phyloP scores from a whole-genome alignment of 345 rosid species.

The Salix viminalis region DNA sequence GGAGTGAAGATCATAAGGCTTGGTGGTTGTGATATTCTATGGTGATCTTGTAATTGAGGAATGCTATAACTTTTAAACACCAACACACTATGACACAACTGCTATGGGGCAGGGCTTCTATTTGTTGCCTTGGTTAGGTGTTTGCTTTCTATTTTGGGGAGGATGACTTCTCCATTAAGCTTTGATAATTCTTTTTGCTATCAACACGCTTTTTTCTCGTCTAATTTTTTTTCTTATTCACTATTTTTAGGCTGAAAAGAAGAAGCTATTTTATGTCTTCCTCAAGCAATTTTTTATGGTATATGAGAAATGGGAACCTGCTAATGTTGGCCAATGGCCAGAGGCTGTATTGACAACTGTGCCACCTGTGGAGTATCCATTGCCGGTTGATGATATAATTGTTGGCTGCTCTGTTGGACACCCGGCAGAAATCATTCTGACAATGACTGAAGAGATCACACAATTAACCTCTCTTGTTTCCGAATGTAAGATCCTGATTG shows the following conservation, averaged over 20 bases:
- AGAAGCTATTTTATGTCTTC: constrained; percentile 48
- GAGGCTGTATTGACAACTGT: constrained; percentile 34
- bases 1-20: too few species aligned
- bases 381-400: constrained; percentile 24
- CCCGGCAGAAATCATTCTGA: constrained; percentile 53
- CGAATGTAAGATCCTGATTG: constrained; percentile 40
- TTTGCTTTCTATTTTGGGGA: too few species aligned
- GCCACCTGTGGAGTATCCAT: constrained; percentile 31
- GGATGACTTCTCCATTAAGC: not conserved
- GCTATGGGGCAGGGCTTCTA: too few species aligned
- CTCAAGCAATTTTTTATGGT: constrained; percentile 54
- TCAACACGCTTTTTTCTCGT: not conserved
- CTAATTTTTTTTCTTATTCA: not conserved
- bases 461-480: constrained; percentile 38
- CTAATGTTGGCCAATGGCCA: constrained; percentile 33
- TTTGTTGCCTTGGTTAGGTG: too few species aligned
- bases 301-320: constrained; percentile 63
- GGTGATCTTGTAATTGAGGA: too few species aligned
- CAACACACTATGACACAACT: too few species aligned
- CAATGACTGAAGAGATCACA: constrained; percentile 47
- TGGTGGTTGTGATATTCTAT: too few species aligned
- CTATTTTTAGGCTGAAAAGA: constrained; percentile 52
- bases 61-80: too few species aligned
- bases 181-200: not conserved
- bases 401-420: constrained; percentile 65